These are phyloP conservation scores for Eucalyptus curtisii DNA, from an alignment of 345 rosid genomes.

Conservation along the genomic window DNA sequence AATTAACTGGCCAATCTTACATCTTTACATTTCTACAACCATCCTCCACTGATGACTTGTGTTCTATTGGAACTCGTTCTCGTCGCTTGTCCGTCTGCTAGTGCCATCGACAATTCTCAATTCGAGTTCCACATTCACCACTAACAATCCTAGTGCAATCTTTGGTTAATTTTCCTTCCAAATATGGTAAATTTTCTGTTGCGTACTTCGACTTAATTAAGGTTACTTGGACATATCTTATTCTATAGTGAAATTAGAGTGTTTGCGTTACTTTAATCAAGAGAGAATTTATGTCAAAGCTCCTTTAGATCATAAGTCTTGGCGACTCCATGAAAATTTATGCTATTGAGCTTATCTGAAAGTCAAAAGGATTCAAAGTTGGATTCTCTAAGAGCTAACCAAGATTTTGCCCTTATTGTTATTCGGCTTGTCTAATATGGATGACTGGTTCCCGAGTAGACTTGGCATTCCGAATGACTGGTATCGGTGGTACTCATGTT, in stretches of 20 bases:
- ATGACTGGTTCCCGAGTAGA: neutral
- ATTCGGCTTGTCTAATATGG: neutral
- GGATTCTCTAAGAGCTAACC: neutral
- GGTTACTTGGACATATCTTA: neutral
- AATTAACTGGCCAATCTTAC: neutral
- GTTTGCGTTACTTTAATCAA: neutral
- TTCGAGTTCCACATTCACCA: neutral
- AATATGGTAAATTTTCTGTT: neutral
- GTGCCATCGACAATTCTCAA: neutral
- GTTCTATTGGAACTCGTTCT: neutral
- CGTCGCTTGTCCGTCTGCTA: neutral
- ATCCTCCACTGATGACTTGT: neutral
- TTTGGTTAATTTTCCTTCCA: neutral
- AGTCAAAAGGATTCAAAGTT: neutral
- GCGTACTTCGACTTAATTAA: neutral
- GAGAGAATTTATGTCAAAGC: neutral
- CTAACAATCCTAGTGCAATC: neutral
- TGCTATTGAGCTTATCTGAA: neutral
- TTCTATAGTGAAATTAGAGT: neutral
- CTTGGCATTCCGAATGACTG: neutral
- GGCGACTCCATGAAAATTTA: neutral
- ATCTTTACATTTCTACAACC: neutral
- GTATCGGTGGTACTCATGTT: neutral
- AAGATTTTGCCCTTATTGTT: neutral
- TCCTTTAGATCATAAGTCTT: too few species aligned